A percentile compares a stretch with the other conserved stretches of the same genome.
phyloP scores from a whole-genome alignment of 257 asterid genomes.

The Leonotis leonurus region DNA sequence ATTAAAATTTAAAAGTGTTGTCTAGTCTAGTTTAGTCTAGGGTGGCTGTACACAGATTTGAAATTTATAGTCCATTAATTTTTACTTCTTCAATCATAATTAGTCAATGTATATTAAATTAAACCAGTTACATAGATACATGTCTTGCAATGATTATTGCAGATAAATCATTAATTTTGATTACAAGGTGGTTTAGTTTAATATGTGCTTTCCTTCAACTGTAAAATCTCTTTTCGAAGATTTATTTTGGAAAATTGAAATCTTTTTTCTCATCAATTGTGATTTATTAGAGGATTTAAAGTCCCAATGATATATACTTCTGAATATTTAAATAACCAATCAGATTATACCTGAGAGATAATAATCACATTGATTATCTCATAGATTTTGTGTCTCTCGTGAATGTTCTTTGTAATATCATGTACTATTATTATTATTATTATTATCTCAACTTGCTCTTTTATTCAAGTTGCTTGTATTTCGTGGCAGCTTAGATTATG shows the following conservation, averaged over 20 bases:
- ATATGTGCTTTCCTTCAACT: not conserved
- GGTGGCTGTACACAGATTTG: constrained; percentile 25
- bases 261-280: not conserved
- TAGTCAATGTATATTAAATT: not conserved
- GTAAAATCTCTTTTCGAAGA: not conserved
- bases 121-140: not conserved
- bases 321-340: constrained; percentile 2
- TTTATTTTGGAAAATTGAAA: not conserved
- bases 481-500: not conserved
- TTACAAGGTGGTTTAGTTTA: not conserved
- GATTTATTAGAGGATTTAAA: constrained; percentile 1
- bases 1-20: not conserved
- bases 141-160: constrained; percentile 4
- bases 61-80: not conserved
- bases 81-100: not conserved
- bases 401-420: not conserved
- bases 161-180: not conserved
- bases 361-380: not conserved
- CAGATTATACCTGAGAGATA: not conserved
- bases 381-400: constrained; percentile 15
- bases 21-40: too few relatives aligned
- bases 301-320: constrained; percentile 6
- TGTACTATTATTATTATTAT: too few relatives aligned
- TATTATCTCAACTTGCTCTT: not conserved
- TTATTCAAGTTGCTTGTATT: not conserved